Base-by-base conservation (phyloP, 306 rosid species). In the Gynostemma pentaphyllum region DNA sequence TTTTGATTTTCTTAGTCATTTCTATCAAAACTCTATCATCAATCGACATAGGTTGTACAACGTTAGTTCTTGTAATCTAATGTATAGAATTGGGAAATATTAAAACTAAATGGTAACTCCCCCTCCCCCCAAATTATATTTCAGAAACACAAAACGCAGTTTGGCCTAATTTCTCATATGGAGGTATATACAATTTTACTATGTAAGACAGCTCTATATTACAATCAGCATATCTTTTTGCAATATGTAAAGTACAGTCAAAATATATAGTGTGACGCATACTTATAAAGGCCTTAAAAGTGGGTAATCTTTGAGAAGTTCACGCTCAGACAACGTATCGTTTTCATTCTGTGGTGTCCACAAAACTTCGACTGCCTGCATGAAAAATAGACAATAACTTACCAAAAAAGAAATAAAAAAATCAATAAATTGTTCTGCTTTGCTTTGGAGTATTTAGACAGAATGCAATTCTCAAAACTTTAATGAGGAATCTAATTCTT, bases 261-360 rank as follows among this genome's bases (percentile, higher is more conserved):
- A 16, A 54, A 9, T 54, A 30, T n/a, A 11, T 11, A 14, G 12
- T 7, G 0, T 7, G 0, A 14, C 45, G 36, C 64, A 19, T 12
- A 59, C 47, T 79, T 76, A 81, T 72, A 94, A 77, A 71, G 99
- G 99, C 85, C 97, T 82, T 76, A 94, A 71, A 67, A 94, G 97
- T 5, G 99, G 95, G 76, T 94, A 94, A 68, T 94, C 99, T 84
- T 88, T 97, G 9, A 94, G 99, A 55, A 88, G 83, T 64, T 84
- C 99, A 15, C 96, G 84, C 81, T 94, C 99, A 0, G 97, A 86
- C 29, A 94, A 82, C 7, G 95, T 82, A 82, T 84, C 99, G n/a
- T 80, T 81, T 63, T 94, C 99, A 77, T 94, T 88, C 76, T 94
- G 99, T 5, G 99, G 99, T 27, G 99, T 94, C 99, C 99, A 94